A percentile compares a stretch with the other conserved stretches of the same genome.
Evolutionary conservation across 257 asterid genomes (phyloP).

Genomic region (Osmanthus fragrans): DNA sequence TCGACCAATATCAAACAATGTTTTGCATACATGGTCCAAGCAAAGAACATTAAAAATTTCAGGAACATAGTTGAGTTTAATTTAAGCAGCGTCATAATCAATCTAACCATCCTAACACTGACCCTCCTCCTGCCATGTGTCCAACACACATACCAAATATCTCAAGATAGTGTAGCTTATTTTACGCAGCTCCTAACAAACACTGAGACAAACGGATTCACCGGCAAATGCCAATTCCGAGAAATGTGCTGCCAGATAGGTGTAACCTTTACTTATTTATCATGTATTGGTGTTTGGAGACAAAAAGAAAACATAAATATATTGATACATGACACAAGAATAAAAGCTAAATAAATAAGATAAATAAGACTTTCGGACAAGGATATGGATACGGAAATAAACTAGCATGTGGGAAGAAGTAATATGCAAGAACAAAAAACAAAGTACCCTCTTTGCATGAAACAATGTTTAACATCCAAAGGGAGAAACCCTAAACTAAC

Average conservation of each 20-base stretch:
- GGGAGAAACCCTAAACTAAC: not conserved
- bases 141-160: conserved; percentile 7
- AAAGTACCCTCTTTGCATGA: conserved; percentile 16
- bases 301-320: not conserved
- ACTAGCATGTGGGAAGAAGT: not conserved
- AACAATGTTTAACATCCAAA: not conserved
- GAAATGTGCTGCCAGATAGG: conserved; percentile 10
- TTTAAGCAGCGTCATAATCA: not conserved
- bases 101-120: not conserved
- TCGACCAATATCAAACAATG: not conserved
- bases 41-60: not conserved
- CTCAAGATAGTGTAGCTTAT: not conserved
- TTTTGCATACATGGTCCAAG: not conserved
- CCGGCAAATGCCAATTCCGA: not conserved
- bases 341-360: not conserved
- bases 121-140: not conserved
- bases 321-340: not conserved
- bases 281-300: not conserved
- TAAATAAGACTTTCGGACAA: not conserved
- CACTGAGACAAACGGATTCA: conserved; percentile 12
- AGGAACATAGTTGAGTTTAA: not conserved
- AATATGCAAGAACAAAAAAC: conserved; percentile 8
- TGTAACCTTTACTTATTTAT: conserved; percentile 15
- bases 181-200: conserved; percentile 4
- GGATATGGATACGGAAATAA: not conserved